phyloP scores from a whole-genome alignment of 768 basidiomycete genomes.

The Myochromella boudieri region DNA sequence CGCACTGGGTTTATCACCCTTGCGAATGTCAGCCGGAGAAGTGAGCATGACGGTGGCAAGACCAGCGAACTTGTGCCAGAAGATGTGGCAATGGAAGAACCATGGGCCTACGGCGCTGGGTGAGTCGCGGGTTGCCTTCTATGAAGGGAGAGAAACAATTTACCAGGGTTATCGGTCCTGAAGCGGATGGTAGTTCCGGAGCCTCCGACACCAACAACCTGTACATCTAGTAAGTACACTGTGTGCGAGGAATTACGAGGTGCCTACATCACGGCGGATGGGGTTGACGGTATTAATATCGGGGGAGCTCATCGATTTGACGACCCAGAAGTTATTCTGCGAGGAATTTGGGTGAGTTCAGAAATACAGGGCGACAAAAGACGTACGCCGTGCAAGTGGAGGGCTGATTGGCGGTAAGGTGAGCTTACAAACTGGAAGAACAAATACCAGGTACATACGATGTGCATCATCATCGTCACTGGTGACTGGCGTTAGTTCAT shows the following conservation, averaged over 20 bases:
- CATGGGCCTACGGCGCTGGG: constrained; percentile 21
- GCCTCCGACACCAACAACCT: constrained; percentile 18
- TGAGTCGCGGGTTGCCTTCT: too few species aligned
- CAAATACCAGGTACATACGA: constrained; percentile 11
- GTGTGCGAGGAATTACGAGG: not conserved
- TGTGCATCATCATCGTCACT: constrained; percentile 26
- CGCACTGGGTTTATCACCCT: constrained; percentile 15
- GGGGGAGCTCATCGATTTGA: constrained; percentile 32
- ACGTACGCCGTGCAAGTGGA: constrained; percentile 27
- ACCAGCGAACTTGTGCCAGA: constrained; percentile 39
- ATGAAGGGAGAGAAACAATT: not conserved
- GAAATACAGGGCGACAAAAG: not conserved
- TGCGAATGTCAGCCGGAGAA: constrained; percentile 20
- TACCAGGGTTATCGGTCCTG: constrained; percentile 19
- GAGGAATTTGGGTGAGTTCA: not conserved
- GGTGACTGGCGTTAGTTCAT: constrained; percentile 6
- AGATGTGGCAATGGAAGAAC: constrained; percentile 27
- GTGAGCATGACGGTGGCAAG: constrained; percentile 40
- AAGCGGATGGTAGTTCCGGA: constrained; percentile 21
- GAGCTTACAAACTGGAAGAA: not conserved
- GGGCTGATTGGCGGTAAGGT: constrained; percentile 9
- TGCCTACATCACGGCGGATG: constrained; percentile 17
- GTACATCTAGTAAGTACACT: not conserved
- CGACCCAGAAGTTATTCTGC: constrained; percentile 35
- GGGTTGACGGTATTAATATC: constrained; percentile 46